These are phyloP conservation scores for Tolypocladium amazonense DNA, from an alignment of 2,329 filamentous ascomycete species.

Conservation along the genomic window DNA sequence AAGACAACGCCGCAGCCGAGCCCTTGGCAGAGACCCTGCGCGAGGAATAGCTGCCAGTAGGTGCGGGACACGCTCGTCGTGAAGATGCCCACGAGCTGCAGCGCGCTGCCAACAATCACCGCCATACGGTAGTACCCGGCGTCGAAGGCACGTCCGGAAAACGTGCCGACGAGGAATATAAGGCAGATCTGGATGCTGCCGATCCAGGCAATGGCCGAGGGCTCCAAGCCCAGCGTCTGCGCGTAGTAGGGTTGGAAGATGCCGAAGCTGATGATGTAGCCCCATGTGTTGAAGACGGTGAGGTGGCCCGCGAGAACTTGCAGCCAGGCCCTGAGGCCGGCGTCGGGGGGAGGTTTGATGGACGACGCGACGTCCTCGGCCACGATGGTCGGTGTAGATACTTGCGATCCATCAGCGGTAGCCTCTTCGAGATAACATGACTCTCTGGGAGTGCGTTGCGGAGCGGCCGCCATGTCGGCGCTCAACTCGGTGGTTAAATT, in stretches of 20 bases:
- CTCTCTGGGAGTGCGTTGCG: neutral
- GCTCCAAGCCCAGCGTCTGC: constrained; percentile 15
- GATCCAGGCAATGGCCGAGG: constrained; percentile 35
- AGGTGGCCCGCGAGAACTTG: constrained; percentile 27
- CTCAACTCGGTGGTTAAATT: neutral
- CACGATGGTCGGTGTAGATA: neutral
- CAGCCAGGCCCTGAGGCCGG: constrained; percentile 24
- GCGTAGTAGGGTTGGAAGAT: constrained; percentile 30
- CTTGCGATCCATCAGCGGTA: neutral
- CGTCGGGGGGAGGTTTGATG: constrained; percentile 18
- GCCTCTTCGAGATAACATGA: neutral
- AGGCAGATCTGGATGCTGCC: constrained; percentile 35
- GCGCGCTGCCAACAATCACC: constrained; percentile 21
- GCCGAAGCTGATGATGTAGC: constrained; percentile 27
- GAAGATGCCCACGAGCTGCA: constrained; percentile 36
- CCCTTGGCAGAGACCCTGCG: constrained; percentile 46
- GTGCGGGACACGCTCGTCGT: constrained; percentile 28
- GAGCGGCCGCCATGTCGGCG: neutral
- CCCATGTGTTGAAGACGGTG: constrained; percentile 27
- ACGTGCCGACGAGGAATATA: constrained; percentile 26
- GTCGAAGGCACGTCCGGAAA: constrained; percentile 31
- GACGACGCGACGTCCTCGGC: neutral
- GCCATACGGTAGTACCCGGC: constrained; percentile 26
- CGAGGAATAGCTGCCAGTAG: constrained; percentile 38
- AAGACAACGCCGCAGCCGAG: constrained; percentile 45